Base-by-base conservation (phyloP, 306 rosid species). In the Delonix regia region DNA sequence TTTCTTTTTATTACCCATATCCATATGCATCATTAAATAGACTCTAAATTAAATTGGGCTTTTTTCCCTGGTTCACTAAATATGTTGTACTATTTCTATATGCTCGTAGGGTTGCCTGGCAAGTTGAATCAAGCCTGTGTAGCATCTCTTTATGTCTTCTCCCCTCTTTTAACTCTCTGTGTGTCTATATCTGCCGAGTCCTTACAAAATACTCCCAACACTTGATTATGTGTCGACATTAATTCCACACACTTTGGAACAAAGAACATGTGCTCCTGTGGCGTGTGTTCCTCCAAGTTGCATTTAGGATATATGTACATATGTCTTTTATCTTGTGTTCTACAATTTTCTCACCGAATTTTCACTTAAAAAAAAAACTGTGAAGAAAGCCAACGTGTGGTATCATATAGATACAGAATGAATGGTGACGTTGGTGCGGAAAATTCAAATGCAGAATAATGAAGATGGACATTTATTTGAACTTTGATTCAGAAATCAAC, bases 391-490 rank as follows among this genome's bases (percentile, higher is more conserved):
- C 45, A 77, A 21, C 53, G 10, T 11, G 33, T 3, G 33, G 25
- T 8, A 52, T 52, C 78, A 15, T 74, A 45, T 22, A n/a, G 19
- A 33, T 15, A 48, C 41, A 77, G 66, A 77, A 77, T 7, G 60
- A 67, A 27, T 42, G 24, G 71, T 16, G 69, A 55, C 8, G 27
- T 52, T 65, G 48, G n/a, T 61, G 67, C 39, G 78, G 53, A 51
- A 69, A 62, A 28, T 71, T 69, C 56, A 76, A 61, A 62, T 30
- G 24, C 74, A 52, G 53, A n/a, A n/a, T n/a, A n/a, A 39, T 75
- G 7, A 65, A 25, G 41, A 28, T 27, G 36, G 21, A 4, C 65
- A 19, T 19, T 55, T 55, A 9, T 73, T 81, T 81, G 80, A 36
- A 36, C n/a, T 53, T 36, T 41, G 28, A 28, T 41, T 44, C 38